Evolutionary conservation across 371 early-diverging fungal genomes (phyloP).

Genomic region (Mortierella sp.): DNA sequence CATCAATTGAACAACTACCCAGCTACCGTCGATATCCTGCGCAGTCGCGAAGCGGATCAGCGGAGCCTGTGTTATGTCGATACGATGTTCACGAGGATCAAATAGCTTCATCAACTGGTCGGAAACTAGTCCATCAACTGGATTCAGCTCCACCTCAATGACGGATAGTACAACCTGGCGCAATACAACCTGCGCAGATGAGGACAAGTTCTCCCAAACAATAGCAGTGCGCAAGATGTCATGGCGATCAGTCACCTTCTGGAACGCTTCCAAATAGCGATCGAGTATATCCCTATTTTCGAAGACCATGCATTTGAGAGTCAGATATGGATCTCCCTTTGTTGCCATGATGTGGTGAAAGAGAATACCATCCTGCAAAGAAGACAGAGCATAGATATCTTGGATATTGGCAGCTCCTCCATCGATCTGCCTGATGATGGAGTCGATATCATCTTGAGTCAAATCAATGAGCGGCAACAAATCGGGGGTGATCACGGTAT

Average conservation of each 20-base stretch:
- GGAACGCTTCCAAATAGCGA: conserved; percentile 22
- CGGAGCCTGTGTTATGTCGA: conserved; percentile 18
- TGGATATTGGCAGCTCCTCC: conserved; percentile 32
- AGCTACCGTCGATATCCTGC: conserved; percentile 18
- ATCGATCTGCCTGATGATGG: conserved; percentile 1
- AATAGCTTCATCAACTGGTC: conserved; percentile 11
- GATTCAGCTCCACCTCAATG: conserved; percentile 12
- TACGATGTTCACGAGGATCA: conserved; percentile 9
- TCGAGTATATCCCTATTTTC: conserved; percentile 12
- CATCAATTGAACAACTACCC: conserved; percentile 13
- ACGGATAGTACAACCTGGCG: conserved; percentile 1
- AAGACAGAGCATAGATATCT: conserved; percentile 31
- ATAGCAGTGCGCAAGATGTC: too few species aligned
- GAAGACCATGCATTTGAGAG: not conserved
- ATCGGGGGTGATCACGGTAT: conserved; percentile 1
- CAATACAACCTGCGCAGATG: conserved; percentile 22
- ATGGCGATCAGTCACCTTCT: conserved; percentile 16
- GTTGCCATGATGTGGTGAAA: conserved; percentile 24
- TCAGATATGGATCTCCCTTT: conserved; percentile 24
- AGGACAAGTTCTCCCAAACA: conserved; percentile 11
- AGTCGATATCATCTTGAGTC: conserved; percentile 26
- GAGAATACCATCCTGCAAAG: conserved; percentile 31
- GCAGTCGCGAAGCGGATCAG: conserved; percentile 12
- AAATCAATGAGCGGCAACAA: conserved; percentile 31
- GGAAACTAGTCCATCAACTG: conserved; percentile 12